These are phyloP conservation scores for Arctostaphylos glauca DNA, from an alignment of 148 eudicot genomes.

Conservation along the genomic window DNA sequence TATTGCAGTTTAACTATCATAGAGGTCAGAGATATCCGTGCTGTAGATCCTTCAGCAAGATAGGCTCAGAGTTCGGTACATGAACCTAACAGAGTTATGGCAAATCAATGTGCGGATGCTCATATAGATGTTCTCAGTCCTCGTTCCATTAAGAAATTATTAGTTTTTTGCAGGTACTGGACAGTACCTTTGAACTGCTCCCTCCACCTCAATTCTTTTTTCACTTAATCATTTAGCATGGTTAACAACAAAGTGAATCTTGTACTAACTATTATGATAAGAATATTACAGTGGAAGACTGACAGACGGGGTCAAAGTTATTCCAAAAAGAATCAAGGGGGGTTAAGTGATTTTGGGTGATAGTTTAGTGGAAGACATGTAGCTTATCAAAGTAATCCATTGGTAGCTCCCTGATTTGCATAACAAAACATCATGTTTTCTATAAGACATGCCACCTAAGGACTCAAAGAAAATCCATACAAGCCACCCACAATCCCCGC, in stretches of 20 bases:
- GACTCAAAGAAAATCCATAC: neutral
- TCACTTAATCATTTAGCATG: neutral
- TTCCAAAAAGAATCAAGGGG: too few species aligned
- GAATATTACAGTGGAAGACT: neutral
- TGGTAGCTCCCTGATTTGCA: neutral
- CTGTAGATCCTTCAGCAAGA: slow-evolving; percentile 4
- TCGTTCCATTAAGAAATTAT: neutral
- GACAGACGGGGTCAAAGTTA: too few species aligned
- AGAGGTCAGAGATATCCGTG: neutral
- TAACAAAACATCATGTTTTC: neutral
- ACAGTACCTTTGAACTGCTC: neutral
- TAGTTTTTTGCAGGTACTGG: neutral
- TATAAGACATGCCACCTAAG: neutral
- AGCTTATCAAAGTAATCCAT: neutral
- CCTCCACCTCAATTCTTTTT: neutral
- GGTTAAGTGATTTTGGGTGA: too few species aligned
- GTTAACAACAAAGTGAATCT: neutral
- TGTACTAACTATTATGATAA: neutral
- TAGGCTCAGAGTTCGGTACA: neutral
- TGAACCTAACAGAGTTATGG: neutral
- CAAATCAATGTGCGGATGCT: neutral
- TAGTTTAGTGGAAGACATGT: neutral
- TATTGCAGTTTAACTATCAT: neutral
- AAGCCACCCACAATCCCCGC: neutral
- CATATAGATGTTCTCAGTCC: neutral